Conservation (phyloP, 169 alveolate species). For the Eimeria falciformis region DNA sequence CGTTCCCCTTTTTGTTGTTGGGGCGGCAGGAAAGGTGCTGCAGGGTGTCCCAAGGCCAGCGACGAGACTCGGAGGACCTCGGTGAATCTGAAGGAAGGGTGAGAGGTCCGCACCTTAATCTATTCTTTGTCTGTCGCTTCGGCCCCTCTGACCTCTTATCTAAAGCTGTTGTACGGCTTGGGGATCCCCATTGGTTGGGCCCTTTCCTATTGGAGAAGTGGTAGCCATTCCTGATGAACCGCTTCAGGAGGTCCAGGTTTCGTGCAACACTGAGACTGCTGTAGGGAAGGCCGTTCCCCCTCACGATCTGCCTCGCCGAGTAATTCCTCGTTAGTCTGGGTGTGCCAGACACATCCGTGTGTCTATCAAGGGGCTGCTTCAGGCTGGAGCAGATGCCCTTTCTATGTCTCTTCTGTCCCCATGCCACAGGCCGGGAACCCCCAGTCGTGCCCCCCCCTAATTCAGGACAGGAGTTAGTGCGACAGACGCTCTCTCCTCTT, state of each 20-base stretch:
- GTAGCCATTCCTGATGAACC: neutral
- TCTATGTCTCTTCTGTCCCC: neutral
- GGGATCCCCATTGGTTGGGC: too few species aligned
- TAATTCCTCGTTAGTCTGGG: neutral
- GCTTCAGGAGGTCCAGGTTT: constrained; percentile 30
- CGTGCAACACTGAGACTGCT: constrained; percentile 27
- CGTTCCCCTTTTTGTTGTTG: neutral
- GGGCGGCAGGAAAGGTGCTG: neutral
- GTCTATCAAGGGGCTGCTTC: neutral
- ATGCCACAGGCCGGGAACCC: neutral
- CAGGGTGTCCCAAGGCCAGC: constrained; percentile 17
- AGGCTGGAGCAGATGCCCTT: neutral
- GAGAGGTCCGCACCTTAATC: neutral
- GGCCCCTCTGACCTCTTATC: neutral
- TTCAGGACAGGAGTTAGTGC: neutral
- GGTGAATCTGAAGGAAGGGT: neutral
- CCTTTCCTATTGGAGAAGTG: too few species aligned
- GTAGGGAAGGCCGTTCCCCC: neutral
- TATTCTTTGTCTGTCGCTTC: neutral
- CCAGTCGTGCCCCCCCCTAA: neutral
- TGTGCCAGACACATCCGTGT: constrained; percentile 2
- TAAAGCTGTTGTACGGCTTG: too few species aligned
- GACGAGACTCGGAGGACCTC: neutral
- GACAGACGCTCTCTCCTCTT: neutral
- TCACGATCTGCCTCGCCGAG: neutral